phyloP scores from a whole-genome alignment of 2,329 filamentous ascomycete genomes.

The Arthrobotrys megalospora region DNA sequence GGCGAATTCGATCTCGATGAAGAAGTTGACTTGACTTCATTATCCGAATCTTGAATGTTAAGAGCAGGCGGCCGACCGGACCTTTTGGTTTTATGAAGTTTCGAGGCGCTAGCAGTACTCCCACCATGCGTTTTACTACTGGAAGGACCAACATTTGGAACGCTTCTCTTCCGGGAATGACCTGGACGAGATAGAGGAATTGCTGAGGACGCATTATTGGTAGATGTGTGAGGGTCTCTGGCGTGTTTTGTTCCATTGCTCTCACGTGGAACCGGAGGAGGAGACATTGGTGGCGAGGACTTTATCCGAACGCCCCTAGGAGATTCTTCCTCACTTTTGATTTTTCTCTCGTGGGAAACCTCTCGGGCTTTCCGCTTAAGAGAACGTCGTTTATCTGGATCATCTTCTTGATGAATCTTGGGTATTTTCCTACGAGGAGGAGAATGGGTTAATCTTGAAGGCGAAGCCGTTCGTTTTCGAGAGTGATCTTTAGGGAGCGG shows the following conservation, averaged over 20 bases:
- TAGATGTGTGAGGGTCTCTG: slow-evolving; percentile 32
- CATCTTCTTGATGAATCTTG: slow-evolving; percentile 45
- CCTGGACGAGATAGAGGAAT: slow-evolving; percentile 36
- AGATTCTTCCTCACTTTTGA: slow-evolving; percentile 56
- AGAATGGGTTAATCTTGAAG: slow-evolving; percentile 54
- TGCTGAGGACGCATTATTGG: slow-evolving; percentile 6
- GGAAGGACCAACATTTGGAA: slow-evolving; percentile 30
- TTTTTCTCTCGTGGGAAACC: slow-evolving; percentile 33
- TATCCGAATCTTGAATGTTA: slow-evolving; percentile 49
- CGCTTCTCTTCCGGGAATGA: slow-evolving; percentile 47
- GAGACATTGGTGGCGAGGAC: slow-evolving; percentile 63
- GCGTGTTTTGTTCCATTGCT: slow-evolving; percentile 34
- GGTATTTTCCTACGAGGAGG: slow-evolving; percentile 52
- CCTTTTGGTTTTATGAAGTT: slow-evolving; percentile 49
- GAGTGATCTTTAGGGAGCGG: slow-evolving; percentile 32
- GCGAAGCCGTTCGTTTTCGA: slow-evolving; percentile 52
- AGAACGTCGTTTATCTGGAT: slow-evolving; percentile 40
- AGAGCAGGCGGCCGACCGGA: slow-evolving; percentile 44
- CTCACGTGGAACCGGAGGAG: slow-evolving; percentile 61
- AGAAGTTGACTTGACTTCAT: slow-evolving; percentile 49
- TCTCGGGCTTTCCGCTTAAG: slow-evolving; percentile 52
- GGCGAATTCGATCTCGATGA: slow-evolving; percentile 57
- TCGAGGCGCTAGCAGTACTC: not conserved
- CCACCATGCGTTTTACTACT: slow-evolving; percentile 24
- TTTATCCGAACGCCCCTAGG: slow-evolving; percentile 61